Base-by-base conservation (phyloP, 345 rosid species). In the Camelina sativa region DNA sequence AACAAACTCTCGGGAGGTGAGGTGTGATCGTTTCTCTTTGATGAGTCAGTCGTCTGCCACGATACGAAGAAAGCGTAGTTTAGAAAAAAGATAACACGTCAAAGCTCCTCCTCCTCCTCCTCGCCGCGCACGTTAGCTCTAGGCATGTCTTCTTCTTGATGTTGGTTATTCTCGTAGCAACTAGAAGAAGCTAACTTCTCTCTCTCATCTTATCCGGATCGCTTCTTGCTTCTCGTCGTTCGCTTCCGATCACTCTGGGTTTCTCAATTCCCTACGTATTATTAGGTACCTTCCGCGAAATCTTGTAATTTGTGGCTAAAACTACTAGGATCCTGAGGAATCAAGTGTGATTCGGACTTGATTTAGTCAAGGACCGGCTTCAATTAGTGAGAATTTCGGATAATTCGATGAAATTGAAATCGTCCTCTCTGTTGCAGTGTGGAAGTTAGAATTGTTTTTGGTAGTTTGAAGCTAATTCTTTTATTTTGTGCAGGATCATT, bases 111-210 rank as follows among this genome's bases (percentile, higher is more conserved):
- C 37, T 34, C 37, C 0, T 54, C 8, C 37, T 34, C 37, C 37
- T 34, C 38, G 0, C 44, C 22, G 80, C 75, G 65, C 75, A 76
- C 80, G 75, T 69, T 76, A 76, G 80, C 22, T 52, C 2, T 3
- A n/a, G 11, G 38, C 69, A 43, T 59, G 74, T 56, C 54, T n/a
- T n/a, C n/a, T n/a, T n/a, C n/a, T 16, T 62, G 69, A 52, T 11
- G 64, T 60, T 53, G 79, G 74, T 59, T 52, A 0, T 40, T 28
- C 25, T 28, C 56, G 1, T 28, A 53, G 43, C 19, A 68, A 11
- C n/a, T 38, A 3, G 17, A 68, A 11, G 4, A 25, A 25, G 22
- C n/a, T n/a, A n/a, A n/a, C 55, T 41, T 30, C 46, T 48, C 17
- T 12, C 52, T 2, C 37, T 59, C 25, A 25, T 60, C 59, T 71